phyloP scores from a whole-genome alignment of 2,329 filamentous ascomycete species.

The Epichloe scottii region DNA sequence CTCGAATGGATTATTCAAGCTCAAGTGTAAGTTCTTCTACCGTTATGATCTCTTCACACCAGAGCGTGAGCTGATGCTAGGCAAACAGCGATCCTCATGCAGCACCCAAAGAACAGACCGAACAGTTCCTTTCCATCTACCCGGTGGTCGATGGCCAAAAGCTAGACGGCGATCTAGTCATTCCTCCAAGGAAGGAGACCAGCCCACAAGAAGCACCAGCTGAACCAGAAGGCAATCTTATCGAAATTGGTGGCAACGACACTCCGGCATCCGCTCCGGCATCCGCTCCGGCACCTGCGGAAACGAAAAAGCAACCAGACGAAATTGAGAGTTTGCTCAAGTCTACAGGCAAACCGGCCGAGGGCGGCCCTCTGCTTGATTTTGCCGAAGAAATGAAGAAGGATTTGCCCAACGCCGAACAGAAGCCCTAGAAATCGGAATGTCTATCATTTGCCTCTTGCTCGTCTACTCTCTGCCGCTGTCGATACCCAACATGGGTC shows the following conservation, averaged over 20 bases:
- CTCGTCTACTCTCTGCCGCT: neutral
- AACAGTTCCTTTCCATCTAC: slow-evolving; percentile 78
- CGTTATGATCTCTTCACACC: neutral
- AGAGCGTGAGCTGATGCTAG: slow-evolving; percentile 8
- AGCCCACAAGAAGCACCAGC: neutral
- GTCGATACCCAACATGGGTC: neutral
- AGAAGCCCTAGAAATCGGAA: neutral
- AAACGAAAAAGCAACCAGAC: slow-evolving; percentile 11
- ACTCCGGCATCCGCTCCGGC: neutral
- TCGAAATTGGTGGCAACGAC: slow-evolving; percentile 39
- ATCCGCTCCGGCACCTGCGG: neutral
- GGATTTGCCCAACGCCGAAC: slow-evolving; percentile 25
- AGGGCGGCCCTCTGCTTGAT: slow-evolving; percentile 39
- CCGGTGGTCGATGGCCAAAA: slow-evolving; percentile 74
- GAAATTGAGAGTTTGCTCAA: slow-evolving; percentile 33
- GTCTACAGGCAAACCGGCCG: slow-evolving; percentile 33
- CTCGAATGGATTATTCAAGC: slow-evolving; percentile 93
- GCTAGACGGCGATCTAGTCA: slow-evolving; percentile 37
- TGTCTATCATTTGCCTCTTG: neutral
- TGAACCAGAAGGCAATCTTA: slow-evolving; percentile 29
- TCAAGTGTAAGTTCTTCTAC: slow-evolving; percentile 48
- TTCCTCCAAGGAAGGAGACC: slow-evolving; percentile 30
- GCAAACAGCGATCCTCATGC: slow-evolving; percentile 22
- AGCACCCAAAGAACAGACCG: slow-evolving; percentile 54
- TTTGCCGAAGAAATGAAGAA: slow-evolving; percentile 43